These are phyloP conservation scores for Balakata baccata DNA, from an alignment of 345 rosid genomes.

Conservation along the genomic window DNA sequence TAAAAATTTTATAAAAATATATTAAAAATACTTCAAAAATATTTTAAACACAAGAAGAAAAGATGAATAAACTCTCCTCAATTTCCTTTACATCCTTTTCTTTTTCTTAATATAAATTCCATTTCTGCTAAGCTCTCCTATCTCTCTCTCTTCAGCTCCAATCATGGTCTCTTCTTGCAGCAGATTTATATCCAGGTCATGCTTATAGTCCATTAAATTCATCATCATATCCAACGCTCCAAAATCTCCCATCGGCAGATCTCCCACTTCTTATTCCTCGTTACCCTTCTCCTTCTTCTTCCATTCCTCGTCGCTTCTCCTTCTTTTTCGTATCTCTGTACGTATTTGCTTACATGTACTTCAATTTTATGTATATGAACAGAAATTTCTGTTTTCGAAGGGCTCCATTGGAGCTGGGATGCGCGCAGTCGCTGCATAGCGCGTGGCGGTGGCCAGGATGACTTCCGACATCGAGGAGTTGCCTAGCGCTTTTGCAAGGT, in stretches of 20 bases:
- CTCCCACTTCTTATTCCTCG: conserved; percentile 42
- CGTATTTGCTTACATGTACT: not conserved
- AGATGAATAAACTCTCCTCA: too few species aligned
- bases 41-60: too few species aligned
- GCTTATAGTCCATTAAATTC: conserved; percentile 56
- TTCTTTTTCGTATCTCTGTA: conserved; percentile 29
- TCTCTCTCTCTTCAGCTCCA: not conserved
- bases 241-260: conserved; percentile 36
- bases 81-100: too few species aligned
- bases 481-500: conserved; percentile 97
- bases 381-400: conserved; percentile 27
- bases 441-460: conserved; percentile 73
- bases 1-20: too few species aligned
- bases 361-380: not conserved
- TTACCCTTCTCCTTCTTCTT: conserved; percentile 40
- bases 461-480: conserved; percentile 84
- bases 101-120: too few species aligned
- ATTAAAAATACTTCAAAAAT: too few species aligned
- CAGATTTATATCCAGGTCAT: conserved; percentile 50
- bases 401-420: conserved; percentile 68
- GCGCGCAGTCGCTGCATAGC: conserved; percentile 78
- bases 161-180: conserved; percentile 61
- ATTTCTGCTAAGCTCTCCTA: not conserved
- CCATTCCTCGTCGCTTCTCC: conserved; percentile 49
- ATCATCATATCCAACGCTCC: conserved; percentile 51